Conservation (phyloP, 2,329 filamentous ascomycete genomes). For the Esteya vermicola region DNA sequence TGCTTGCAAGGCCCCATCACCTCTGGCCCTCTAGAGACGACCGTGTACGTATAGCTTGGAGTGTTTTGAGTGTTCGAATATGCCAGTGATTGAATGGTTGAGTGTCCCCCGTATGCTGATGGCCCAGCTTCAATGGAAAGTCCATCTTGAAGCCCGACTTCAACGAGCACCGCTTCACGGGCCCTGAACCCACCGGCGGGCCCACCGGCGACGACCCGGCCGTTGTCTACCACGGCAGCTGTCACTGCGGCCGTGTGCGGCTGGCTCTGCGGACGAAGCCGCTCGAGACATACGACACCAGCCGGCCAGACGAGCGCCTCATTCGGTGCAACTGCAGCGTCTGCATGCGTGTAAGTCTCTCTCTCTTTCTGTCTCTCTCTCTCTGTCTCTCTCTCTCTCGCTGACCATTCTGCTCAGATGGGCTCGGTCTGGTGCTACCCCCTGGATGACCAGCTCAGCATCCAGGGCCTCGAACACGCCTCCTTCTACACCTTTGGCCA, state of each 20-base stretch:
- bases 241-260: constrained; percentile 36
- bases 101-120: background rate
- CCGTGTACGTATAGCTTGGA: constrained; percentile 21
- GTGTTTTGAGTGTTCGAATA: too few species aligned
- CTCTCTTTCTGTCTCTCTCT: background rate
- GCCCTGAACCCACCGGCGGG: constrained; percentile 23
- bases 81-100: too few species aligned
- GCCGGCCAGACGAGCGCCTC: constrained; percentile 11
- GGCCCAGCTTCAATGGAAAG: constrained; percentile 23
- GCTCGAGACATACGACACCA: constrained; percentile 17
- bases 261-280: constrained; percentile 26
- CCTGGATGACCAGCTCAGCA: constrained; percentile 20
- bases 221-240: constrained; percentile 32
- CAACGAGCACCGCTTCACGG: constrained; percentile 22
- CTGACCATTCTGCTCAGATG: background rate
- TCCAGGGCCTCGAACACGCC: constrained; percentile 28
- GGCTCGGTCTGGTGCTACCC: constrained; percentile 32
- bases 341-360: constrained; percentile 24
- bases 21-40: constrained; percentile 25
- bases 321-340: constrained; percentile 37
- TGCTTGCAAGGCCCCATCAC: constrained; percentile 27
- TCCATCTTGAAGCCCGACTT: constrained; percentile 18
- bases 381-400: background rate
- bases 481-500: constrained; percentile 22
- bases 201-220: constrained; percentile 18